Percentiles rank a stretch among this genome's conserved stretches.
phyloP scores from a whole-genome alignment of 768 basidiomycete species.

The Mycena pura region DNA sequence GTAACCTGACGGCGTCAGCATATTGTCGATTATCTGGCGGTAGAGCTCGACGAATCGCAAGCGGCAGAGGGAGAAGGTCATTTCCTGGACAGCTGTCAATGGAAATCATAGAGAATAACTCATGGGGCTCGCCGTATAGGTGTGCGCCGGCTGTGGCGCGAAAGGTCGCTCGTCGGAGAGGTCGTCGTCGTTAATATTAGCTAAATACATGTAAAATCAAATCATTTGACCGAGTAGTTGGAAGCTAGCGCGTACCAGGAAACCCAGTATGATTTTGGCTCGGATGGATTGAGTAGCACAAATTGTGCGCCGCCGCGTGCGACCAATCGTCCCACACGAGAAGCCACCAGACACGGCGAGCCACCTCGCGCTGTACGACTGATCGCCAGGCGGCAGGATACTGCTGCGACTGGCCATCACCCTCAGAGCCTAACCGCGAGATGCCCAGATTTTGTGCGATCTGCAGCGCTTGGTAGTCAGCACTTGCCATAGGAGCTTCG shows the following conservation, averaged over 20 bases:
- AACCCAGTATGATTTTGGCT: slow-evolving; percentile 36
- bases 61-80: slow-evolving; percentile 32
- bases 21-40: slow-evolving; percentile 33
- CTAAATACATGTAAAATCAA: background rate
- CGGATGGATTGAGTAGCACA: slow-evolving; percentile 35
- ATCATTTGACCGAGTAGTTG: background rate
- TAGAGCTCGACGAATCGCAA: slow-evolving; percentile 32
- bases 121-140: slow-evolving; percentile 26
- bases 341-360: slow-evolving; percentile 35
- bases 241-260: slow-evolving; percentile 25
- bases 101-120: background rate
- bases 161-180: slow-evolving; percentile 27
- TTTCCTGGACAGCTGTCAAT: slow-evolving; percentile 22
- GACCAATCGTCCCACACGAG: slow-evolving; percentile 37
- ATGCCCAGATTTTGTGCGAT: slow-evolving; percentile 37
- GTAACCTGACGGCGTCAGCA: slow-evolving; percentile 33
- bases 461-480: slow-evolving; percentile 13
- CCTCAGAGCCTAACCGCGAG: slow-evolving; percentile 35
- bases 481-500: background rate
- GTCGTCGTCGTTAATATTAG: slow-evolving; percentile 34
- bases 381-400: slow-evolving; percentile 33
- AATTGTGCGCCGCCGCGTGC: slow-evolving; percentile 34
- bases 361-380: slow-evolving; percentile 34
- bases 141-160: slow-evolving; percentile 23
- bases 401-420: slow-evolving; percentile 21